These are phyloP conservation scores for Trifolium pratense DNA, from an alignment of 306 rosid species.

Conservation along the genomic window DNA sequence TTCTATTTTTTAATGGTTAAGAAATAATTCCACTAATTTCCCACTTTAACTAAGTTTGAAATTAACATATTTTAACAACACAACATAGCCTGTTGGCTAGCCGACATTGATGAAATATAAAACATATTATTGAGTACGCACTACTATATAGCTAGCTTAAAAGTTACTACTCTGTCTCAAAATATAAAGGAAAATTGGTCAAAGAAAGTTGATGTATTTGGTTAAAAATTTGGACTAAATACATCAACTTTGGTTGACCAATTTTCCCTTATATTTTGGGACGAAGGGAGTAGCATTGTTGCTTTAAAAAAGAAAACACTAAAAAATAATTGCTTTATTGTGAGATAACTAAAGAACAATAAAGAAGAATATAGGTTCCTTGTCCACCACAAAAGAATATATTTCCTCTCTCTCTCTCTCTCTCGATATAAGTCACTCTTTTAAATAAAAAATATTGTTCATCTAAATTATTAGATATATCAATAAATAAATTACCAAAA, in stretches of 20 bases:
- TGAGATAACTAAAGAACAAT: not conserved
- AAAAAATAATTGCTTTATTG: conserved; percentile 9
- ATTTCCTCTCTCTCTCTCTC: not conserved
- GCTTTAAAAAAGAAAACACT: not conserved
- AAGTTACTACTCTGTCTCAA: no score
- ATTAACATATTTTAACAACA: not conserved
- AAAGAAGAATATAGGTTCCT: conserved; percentile 19
- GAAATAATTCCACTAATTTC: conserved; percentile 6
- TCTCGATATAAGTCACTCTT: not conserved
- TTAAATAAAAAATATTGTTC: no score
- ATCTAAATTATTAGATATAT: no score
- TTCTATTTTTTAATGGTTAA: not conserved
- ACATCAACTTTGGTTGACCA: no score
- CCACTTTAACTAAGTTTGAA: conserved; percentile 12
- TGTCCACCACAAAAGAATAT: conserved; percentile 13
- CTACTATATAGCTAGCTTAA: no score
- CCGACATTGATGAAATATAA: conserved; percentile 8
- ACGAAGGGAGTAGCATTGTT: no score
- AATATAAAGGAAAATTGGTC: no score
- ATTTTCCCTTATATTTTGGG: no score
- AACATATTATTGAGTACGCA: not conserved
- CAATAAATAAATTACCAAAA: no score
- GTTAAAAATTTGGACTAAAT: no score
- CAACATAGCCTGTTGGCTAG: not conserved
- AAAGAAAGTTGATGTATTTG: no score